Base-by-base conservation (phyloP, 192 early-diverging fungal species). In the Mortierella claussenii region DNA sequence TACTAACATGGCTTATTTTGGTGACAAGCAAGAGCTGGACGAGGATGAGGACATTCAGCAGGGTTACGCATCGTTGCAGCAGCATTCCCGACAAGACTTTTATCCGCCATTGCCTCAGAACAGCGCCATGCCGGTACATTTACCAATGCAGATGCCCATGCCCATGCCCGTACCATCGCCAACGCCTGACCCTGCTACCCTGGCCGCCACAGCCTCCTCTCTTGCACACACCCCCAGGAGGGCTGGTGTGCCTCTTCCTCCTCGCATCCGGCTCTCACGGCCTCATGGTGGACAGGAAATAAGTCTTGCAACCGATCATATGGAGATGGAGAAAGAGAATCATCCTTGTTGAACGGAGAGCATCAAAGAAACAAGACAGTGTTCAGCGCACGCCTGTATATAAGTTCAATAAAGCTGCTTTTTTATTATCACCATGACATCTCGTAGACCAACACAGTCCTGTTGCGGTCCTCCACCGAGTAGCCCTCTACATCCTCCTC, bases 11-110 rank as follows among this genome's bases (percentile, higher is more conserved):
- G 30, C 36, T 1, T 54, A 56, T n/a, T 40, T 28, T 52, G 64
- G 64, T 2, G 73, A 76, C 33, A 76, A 76, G 37, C 73, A 67
- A 32, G 73, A 76, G 36, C 20, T 76, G n/a, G 46, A 66, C 1
- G 73, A 76, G 7, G 73, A 76, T n/a, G 62, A 75, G 0, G 62
- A 65, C 10, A n/a, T 52, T 8, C 18, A n/a, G 1, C 9, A 30
- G 11, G 5, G 8, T 5, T 60, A 60, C 15, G 20, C 11, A 1
- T 3, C 18, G 2, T 7, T 33, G 23, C 57, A 31, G 40, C 23
- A 7, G n/a, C 37, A 62, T 20, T 36, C 31, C 18, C 13, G 17
- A n/a, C 60, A 62, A 17, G 4, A 31, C 1, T 48, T 55, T 21
- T 69, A 69, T 20, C 68, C 68, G 9, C 58, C 31, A 4, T 9